A percentile compares a stretch with the other conserved stretches of the same genome.
Conservation (phyloP, 768 basidiomycete species). For the Hypholoma fasciculare region DNA sequence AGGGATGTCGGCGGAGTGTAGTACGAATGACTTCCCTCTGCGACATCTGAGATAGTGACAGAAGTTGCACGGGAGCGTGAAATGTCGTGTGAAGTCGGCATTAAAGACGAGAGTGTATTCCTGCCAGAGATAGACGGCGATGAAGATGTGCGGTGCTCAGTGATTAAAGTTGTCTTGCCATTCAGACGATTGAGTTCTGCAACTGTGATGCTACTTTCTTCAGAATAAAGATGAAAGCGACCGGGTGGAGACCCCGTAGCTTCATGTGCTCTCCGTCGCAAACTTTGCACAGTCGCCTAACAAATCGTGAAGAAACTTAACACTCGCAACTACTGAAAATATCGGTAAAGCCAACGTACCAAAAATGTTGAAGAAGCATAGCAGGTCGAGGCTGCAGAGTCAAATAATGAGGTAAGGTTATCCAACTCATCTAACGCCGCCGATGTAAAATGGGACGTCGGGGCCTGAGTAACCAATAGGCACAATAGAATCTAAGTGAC, state of each 20-base stretch:
- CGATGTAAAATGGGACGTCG: slow-evolving; percentile 45
- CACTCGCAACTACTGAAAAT: not conserved
- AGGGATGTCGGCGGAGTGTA: not conserved
- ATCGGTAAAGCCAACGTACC: slow-evolving; percentile 26
- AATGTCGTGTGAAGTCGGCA: not conserved
- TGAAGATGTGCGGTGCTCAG: slow-evolving; percentile 9
- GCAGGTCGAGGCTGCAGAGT: slow-evolving; percentile 43
- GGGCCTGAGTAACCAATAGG: slow-evolving; percentile 50
- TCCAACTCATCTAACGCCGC: slow-evolving; percentile 51
- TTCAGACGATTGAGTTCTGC: slow-evolving; percentile 56
- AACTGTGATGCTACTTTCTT: slow-evolving; percentile 27
- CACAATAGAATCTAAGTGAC: slow-evolving; percentile 56
- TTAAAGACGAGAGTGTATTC: not conserved
- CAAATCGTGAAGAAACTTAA: not conserved
- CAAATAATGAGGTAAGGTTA: slow-evolving; percentile 41
- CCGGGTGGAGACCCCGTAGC: slow-evolving; percentile 27
- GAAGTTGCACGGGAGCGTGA: slow-evolving; percentile 20
- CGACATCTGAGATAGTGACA: slow-evolving; percentile 22
- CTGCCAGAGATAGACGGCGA: not conserved
- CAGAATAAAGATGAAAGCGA: slow-evolving; percentile 10
- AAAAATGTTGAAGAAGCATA: slow-evolving; percentile 45
- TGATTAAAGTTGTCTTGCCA: slow-evolving; percentile 43
- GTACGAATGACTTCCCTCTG: slow-evolving; percentile 6
- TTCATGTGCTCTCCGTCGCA: slow-evolving; percentile 46
- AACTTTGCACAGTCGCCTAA: slow-evolving; percentile 31